Base-by-base conservation (phyloP, 129 eudicot genomes). In the Pseudognaphalium luteoalbum region DNA sequence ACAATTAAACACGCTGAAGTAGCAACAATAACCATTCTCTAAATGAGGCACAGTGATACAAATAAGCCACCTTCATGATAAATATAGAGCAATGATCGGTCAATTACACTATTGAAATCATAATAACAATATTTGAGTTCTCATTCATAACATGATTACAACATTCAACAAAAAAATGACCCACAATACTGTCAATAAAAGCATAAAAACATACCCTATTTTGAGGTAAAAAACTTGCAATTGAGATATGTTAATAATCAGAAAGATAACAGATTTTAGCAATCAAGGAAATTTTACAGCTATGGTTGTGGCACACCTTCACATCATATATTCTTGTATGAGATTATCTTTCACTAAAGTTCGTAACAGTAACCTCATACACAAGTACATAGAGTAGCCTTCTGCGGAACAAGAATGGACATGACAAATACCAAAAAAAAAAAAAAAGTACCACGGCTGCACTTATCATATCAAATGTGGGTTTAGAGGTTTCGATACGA, bases 361-460 rank as follows among this genome's bases (percentile, higher is more conserved):
- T 21, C 12, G 35, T 64, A 44, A 65, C 51, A 65, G 64, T 16
- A 34, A 77, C 76, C 69, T 28, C 74, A 37, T 76, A 56, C 54
- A 57, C 37, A 16, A 66, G 67, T 35, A 35, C 52, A 51, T 21
- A 66, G 35, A 51, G 73, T 66, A 52, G 67, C 29, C 34, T 66
- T 29, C 66, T 21, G 41, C 5, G 1, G 33, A 33, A 25, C 74
- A 76, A 34, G 25, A 52, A 66, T 2, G 51, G 17, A 66, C 25
- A 51, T 32, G 66, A 65, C 25, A 50, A 30, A 1, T 30, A 30
- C 33, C n/a, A n/a, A n/a, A n/a, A n/a, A 30, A 3, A 30, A 30
- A 30, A 30, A 30, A 30, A 30, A 30, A 3, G 33, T 30, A 30
- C 33, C 33, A 30, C 3, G 33, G 33, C 33, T 1, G 33, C 33